A percentile compares a stretch with the other conserved stretches of the same genome.
phyloP scores from a whole-genome alignment of 139 green algal species.

The Asterochloris sp. region DNA sequence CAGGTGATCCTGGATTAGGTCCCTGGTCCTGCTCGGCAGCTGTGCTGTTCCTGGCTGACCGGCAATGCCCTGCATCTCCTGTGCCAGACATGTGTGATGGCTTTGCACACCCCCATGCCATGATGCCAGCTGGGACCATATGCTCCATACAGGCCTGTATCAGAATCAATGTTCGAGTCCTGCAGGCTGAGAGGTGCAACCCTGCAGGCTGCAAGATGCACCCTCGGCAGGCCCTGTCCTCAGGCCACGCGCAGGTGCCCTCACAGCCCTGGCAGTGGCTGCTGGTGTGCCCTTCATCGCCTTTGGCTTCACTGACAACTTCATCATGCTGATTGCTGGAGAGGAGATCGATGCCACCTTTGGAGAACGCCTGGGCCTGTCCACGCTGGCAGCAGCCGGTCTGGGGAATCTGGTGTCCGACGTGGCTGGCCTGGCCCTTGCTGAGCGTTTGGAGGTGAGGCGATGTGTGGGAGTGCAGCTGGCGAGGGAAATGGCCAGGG shows the following conservation, averaged over 20 bases:
- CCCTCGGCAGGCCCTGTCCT: too few relatives aligned
- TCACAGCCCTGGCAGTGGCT: slow-evolving; percentile 27
- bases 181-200: too few relatives aligned
- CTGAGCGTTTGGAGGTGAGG: slow-evolving; percentile 51
- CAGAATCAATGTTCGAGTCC: too few relatives aligned
- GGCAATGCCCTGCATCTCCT: too few relatives aligned
- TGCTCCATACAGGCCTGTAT: too few relatives aligned
- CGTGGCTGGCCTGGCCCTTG: slow-evolving; percentile 52
- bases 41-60: too few relatives aligned
- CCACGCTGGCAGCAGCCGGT: slow-evolving; percentile 48
- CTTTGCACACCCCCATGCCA: too few relatives aligned
- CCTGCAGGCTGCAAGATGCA: too few relatives aligned
- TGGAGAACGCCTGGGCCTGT: slow-evolving; percentile 37
- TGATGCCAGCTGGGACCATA: too few relatives aligned
- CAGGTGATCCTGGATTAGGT: too few relatives aligned
- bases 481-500: background rate
- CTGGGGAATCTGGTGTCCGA: slow-evolving; percentile 56
- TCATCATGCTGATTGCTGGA: slow-evolving; percentile 65
- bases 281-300: slow-evolving; percentile 55
- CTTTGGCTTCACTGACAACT: slow-evolving; percentile 57
- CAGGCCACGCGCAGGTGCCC: background rate
- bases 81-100: too few relatives aligned
- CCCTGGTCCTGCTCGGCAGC: too few relatives aligned
- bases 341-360: slow-evolving; percentile 64
- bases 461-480: background rate